Percentiles rank a stretch among this genome's conserved stretches.
Conservation (phyloP, 352 stramenopile genomes). For the Phytopythium ostracodes region DNA sequence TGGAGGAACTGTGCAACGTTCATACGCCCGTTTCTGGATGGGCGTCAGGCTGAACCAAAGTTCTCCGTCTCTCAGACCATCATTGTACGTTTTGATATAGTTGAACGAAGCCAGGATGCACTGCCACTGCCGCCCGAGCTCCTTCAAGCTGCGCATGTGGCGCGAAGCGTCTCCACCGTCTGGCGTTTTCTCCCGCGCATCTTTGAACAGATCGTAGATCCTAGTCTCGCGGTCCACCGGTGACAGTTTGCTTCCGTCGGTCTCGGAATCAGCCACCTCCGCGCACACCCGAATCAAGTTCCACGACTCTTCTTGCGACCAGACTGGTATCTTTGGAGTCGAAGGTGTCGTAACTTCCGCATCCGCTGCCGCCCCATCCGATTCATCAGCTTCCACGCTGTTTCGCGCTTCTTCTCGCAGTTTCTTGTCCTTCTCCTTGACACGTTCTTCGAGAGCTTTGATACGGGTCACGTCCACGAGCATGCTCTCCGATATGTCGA, state of each 20-base stretch:
- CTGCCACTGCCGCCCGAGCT: slow-evolving; percentile 33
- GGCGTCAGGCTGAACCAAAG: slow-evolving; percentile 32
- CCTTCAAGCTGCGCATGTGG: slow-evolving; percentile 17
- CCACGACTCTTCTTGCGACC: slow-evolving; percentile 25
- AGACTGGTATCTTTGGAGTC: slow-evolving; percentile 4
- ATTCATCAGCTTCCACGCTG: not conserved
- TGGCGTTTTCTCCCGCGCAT: slow-evolving; percentile 18
- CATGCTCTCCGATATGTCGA: slow-evolving; percentile 26
- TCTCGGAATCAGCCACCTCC: slow-evolving; percentile 27
- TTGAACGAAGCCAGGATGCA: slow-evolving; percentile 35
- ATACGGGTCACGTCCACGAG: not conserved
- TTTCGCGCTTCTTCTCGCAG: not conserved
- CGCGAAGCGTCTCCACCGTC: slow-evolving; percentile 17
- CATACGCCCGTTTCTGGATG: slow-evolving; percentile 30
- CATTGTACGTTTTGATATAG: slow-evolving; percentile 38
- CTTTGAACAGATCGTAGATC: slow-evolving; percentile 34
- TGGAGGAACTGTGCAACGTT: slow-evolving; percentile 33
- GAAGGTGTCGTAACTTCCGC: not conserved
- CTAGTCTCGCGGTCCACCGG: slow-evolving; percentile 22
- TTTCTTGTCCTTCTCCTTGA: not conserved
- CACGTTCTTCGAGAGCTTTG: not conserved
- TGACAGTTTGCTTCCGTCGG: slow-evolving; percentile 13
- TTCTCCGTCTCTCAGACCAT: slow-evolving; percentile 17
- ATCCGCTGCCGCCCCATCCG: not conserved
- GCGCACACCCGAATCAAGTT: slow-evolving; percentile 36